Base-by-base conservation (phyloP, 495 filamentous ascomycete genomes). In the Melanomma pulvis-pyrius region DNA sequence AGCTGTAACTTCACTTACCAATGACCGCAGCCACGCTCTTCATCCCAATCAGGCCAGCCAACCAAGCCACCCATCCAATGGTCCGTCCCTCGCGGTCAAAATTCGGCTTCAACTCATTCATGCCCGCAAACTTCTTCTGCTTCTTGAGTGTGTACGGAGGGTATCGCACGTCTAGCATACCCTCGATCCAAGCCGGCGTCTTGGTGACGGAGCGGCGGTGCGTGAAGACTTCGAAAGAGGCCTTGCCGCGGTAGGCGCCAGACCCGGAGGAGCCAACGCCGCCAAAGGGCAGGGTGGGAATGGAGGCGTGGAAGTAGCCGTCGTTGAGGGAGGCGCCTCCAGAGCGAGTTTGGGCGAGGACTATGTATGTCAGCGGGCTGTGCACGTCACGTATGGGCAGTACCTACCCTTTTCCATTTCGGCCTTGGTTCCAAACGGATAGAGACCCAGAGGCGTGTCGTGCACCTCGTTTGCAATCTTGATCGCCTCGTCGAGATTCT, bases 241-340 rank as follows among this genome's bases (percentile, higher is more conserved):
- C 82, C 74, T 86, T 85, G 63, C 94, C 94, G 70, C 90, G 86
- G 80, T 97, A 97, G 11, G 86, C 81, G 56, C 94, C 94, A 70
- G 83, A 82, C 60, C 94, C 93, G 62, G 86, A 90, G 69, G 91
- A 86, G 61, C 94, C 94, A 30, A 98, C 90, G 72, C 93, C 93
- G 65, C 94, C 94, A 73, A 98, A 97, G 55, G 91, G 81, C 3
- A 96, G 79, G 9, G 87, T 91, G 22, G 87, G 84, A 67, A 96
- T 85, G 2, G 80, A 82, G 51, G 83, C 88, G 79, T 97, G 93
- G 77, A 92, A 87, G 71, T 86, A 90, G 54, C 88, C 81, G 77
- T 78, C 74, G 67, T 79, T 78, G 59, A 75, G n/a, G 39, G 58
- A 67, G 41, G 72, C 77, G 28, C 76, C 76, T 24, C 76, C 76